Evolutionary conservation across 2,329 filamentous ascomycete species (phyloP).

Genomic region (Aspergillus sojae): DNA sequence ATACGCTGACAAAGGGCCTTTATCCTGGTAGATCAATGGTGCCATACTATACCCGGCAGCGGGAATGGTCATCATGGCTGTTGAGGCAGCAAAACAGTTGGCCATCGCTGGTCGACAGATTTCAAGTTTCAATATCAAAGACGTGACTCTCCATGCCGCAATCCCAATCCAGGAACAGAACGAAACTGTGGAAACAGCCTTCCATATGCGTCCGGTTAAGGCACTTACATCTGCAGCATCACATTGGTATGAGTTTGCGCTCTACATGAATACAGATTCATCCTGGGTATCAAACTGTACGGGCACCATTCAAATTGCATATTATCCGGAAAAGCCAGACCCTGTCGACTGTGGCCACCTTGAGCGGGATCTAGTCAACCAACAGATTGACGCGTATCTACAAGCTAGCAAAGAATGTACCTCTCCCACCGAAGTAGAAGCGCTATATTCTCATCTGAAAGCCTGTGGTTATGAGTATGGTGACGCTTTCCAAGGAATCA

Average conservation of each 20-base stretch:
- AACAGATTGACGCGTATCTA: not conserved
- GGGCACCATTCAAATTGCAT: conserved; percentile 8
- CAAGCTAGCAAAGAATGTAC: not conserved
- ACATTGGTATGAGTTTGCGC: conserved; percentile 8
- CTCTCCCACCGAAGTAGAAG: not conserved
- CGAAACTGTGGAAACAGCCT: not conserved
- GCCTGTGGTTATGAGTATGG: not conserved
- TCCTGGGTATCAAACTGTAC: conserved; percentile 11
- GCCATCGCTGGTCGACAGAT: not conserved
- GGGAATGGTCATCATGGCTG: not conserved
- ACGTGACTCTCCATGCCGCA: conserved; percentile 7
- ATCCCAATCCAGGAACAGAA: not conserved
- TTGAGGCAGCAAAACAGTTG: conserved; percentile 1
- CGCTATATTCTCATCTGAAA: not conserved
- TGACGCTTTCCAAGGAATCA: not conserved
- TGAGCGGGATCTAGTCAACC: not conserved
- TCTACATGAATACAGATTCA: conserved; percentile 6
- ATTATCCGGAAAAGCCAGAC: not conserved
- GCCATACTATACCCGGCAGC: not conserved
- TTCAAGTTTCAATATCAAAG: conserved; percentile 5
- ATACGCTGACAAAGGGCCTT: not conserved
- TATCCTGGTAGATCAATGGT: not conserved
- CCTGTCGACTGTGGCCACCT: not conserved
- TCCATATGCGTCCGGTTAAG: not conserved
- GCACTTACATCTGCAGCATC: conserved; percentile 2